Percentiles rank a stretch among this genome's conserved stretches.
Evolutionary conservation across 2,329 filamentous ascomycete species (phyloP).

Genomic region (Fusarium caatingaense): DNA sequence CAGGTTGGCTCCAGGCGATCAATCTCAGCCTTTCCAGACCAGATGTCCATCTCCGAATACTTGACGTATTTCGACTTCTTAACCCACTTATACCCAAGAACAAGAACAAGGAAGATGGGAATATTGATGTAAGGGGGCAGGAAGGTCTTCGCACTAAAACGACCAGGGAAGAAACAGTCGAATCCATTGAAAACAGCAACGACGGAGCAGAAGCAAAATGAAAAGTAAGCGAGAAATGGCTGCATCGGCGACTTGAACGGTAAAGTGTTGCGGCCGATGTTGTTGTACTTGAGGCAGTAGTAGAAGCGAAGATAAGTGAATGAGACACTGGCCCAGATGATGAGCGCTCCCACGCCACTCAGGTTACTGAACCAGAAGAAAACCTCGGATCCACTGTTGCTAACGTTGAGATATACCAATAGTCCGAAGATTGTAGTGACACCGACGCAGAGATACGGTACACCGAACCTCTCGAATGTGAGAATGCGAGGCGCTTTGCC

Average conservation of each 20-base stretch:
- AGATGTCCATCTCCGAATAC: constrained; percentile 32
- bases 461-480: constrained; percentile 17
- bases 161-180: constrained; percentile 73
- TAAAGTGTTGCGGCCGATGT: constrained; percentile 56
- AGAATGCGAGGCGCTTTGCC: constrained; percentile 63
- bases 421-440: constrained; percentile 13
- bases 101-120: constrained; percentile 69
- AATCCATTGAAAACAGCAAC: constrained; percentile 81
- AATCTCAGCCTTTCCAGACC: constrained; percentile 32
- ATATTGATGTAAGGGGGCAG: constrained; percentile 72
- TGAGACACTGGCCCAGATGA: constrained; percentile 66
- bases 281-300: constrained; percentile 63
- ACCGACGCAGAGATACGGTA: constrained; percentile 24
- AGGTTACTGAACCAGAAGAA: constrained; percentile 33
- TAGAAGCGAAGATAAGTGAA: constrained; percentile 31
- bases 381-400: constrained; percentile 27
- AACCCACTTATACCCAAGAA: constrained; percentile 63
- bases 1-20: constrained; percentile 66
- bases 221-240: constrained; percentile 73
- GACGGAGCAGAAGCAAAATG: constrained; percentile 67
- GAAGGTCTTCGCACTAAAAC: constrained; percentile 73
- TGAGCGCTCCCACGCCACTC: constrained; percentile 19
- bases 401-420: constrained; percentile 42
- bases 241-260: constrained; percentile 66
- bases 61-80: constrained; percentile 21